phyloP scores from a whole-genome alignment of 2,329 filamentous ascomycete species.

The Phialophora chinensis region DNA sequence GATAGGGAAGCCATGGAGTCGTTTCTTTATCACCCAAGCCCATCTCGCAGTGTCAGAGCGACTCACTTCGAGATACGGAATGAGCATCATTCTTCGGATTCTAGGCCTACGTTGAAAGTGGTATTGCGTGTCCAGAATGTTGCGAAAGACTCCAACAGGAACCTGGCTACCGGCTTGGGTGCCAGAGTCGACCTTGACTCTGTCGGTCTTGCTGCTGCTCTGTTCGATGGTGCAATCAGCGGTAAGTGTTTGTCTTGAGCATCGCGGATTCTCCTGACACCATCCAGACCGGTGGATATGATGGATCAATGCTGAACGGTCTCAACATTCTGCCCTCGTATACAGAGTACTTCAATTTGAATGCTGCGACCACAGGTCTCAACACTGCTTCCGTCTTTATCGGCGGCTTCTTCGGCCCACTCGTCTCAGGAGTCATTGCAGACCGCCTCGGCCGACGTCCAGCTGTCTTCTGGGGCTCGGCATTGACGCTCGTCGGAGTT shows the following conservation, averaged over 20 bases:
- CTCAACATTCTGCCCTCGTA: constrained; percentile 35
- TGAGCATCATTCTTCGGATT: background rate
- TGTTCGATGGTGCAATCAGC: constrained; percentile 55
- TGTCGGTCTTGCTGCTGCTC: constrained; percentile 52
- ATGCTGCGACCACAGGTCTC: constrained; percentile 25
- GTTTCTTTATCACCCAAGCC: constrained; percentile 1
- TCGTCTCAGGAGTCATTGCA: constrained; percentile 44
- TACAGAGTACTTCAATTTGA: constrained; percentile 35
- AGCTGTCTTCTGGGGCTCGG: constrained; percentile 41
- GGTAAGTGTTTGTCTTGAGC: constrained; percentile 38
- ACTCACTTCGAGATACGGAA: background rate
- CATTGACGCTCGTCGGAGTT: constrained; percentile 64
- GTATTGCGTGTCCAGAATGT: constrained; percentile 40
- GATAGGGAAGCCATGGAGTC: background rate
- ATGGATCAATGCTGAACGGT: constrained; percentile 24
- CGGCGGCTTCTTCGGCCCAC: constrained; percentile 47
- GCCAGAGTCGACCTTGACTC: constrained; percentile 49
- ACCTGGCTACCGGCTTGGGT: constrained; percentile 58
- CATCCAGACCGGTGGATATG: constrained; percentile 11
- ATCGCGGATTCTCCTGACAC: background rate
- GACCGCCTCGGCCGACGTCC: constrained; percentile 22
- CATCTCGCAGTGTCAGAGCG: background rate
- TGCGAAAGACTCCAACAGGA: constrained; percentile 48
- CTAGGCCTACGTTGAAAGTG: background rate
- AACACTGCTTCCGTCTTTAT: constrained; percentile 38